Evolutionary conservation across 495 filamentous ascomycete genomes (phyloP).

Genomic region (Evansstolkia leycettana): DNA sequence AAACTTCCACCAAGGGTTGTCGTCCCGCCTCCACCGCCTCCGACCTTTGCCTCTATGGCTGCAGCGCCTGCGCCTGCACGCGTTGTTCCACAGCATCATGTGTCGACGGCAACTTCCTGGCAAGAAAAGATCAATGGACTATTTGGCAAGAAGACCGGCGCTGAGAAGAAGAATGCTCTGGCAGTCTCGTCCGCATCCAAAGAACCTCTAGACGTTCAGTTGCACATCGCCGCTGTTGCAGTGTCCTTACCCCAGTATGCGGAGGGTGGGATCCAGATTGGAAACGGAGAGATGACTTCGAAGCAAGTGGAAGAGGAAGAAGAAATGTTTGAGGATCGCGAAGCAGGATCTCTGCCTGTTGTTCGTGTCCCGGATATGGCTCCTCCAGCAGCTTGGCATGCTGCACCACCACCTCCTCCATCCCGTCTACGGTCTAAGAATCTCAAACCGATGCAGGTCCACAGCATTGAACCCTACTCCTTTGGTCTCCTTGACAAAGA

Average conservation of each 20-base stretch:
- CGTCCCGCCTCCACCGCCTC: constrained; percentile 29
- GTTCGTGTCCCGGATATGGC: constrained; percentile 52
- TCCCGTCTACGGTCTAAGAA: constrained; percentile 21
- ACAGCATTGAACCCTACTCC: constrained; percentile 23
- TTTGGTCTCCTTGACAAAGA: constrained; percentile 27
- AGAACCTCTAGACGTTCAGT: constrained; percentile 43
- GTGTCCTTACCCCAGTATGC: constrained; percentile 42
- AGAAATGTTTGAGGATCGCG: constrained; percentile 72
- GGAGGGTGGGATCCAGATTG: constrained; percentile 12
- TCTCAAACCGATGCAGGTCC: constrained; percentile 27
- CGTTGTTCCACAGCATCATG: constrained; percentile 5
- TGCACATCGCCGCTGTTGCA: constrained; percentile 38
- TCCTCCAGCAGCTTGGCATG: constrained; percentile 39
- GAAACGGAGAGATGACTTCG: constrained; percentile 33
- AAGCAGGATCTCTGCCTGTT: constrained; percentile 62
- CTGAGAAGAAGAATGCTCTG: constrained; percentile 39
- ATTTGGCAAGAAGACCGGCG: constrained; percentile 45
- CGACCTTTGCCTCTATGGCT: constrained; percentile 45
- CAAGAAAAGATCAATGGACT: constrained; percentile 65
- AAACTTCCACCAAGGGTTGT: constrained; percentile 50
- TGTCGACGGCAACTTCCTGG: constrained; percentile 39
- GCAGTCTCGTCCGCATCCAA: constrained; percentile 48
- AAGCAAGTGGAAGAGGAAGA: constrained; percentile 64
- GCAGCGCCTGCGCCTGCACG: constrained; percentile 27
- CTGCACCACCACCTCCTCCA: constrained; percentile 26